phyloP scores from a whole-genome alignment of 495 filamentous ascomycete genomes.

The Podospora tetraspora region DNA sequence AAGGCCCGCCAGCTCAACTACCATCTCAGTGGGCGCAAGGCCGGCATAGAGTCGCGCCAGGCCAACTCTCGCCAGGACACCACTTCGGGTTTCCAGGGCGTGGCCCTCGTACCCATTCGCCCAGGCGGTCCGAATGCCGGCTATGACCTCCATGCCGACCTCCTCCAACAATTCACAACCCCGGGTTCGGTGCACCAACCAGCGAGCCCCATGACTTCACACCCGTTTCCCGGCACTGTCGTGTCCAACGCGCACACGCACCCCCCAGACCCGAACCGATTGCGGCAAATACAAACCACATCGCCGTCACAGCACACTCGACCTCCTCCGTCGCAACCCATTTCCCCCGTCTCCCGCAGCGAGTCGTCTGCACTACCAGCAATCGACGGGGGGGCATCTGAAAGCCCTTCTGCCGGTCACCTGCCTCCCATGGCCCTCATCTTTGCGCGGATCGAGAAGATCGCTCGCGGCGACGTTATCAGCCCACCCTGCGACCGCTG shows the following conservation, averaged over 20 bases:
- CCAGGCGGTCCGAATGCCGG: conserved; percentile 19
- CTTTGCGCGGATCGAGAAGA: conserved; percentile 67
- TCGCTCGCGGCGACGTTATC: conserved; percentile 65
- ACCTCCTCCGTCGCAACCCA: conserved; percentile 22
- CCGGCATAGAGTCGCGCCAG: conserved; percentile 50
- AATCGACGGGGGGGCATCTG: neutral
- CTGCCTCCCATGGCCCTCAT: conserved; percentile 54
- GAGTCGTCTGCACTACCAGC: conserved; percentile 9
- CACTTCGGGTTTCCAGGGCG: conserved; percentile 20
- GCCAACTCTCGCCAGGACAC: conserved; percentile 3
- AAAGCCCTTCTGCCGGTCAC: neutral
- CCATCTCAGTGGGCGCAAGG: conserved; percentile 67
- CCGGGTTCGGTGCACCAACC: conserved; percentile 1
- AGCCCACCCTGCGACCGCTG: conserved; percentile 79
- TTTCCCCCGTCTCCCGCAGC: neutral
- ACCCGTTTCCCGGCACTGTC: neutral
- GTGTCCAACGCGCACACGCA: neutral
- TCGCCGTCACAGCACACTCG: conserved; percentile 12
- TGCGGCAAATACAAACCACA: neutral
- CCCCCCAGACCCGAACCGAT: neutral
- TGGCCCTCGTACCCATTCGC: conserved; percentile 5
- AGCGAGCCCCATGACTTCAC: conserved; percentile 5
- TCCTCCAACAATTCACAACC: conserved; percentile 38
- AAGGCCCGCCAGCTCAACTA: conserved; percentile 79
- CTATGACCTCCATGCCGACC: conserved; percentile 38